These are phyloP conservation scores for Brasilioporus rufonigricans DNA, from an alignment of 768 basidiomycete genomes.

Conservation along the genomic window DNA sequence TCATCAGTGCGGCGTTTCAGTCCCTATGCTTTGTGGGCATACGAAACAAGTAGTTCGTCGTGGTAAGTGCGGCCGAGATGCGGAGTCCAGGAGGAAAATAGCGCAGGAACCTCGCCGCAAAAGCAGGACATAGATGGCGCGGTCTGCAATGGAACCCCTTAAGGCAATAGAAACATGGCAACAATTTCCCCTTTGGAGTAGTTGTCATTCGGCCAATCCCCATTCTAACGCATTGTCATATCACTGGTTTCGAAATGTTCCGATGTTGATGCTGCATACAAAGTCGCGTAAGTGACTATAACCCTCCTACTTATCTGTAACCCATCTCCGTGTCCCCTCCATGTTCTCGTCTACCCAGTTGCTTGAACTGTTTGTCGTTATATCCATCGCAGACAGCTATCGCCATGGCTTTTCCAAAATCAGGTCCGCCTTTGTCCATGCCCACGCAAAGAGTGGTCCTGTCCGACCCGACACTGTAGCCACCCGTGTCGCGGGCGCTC, in stretches of 20 bases:
- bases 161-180: not conserved
- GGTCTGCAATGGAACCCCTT: too few species aligned
- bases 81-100: too few species aligned
- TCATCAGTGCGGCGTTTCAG: too few species aligned
- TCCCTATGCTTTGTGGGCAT: not conserved
- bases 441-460: constrained; percentile 4
- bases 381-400: not conserved
- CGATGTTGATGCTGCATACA: not conserved
- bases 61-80: not conserved
- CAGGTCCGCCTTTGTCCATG: not conserved
- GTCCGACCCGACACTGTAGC: constrained; percentile 5
- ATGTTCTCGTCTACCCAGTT: constrained; percentile 5
- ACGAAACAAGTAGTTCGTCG: not conserved
- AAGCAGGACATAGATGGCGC: too few species aligned
- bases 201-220: not conserved
- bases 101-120: too few species aligned
- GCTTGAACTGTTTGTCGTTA: constrained; percentile 2
- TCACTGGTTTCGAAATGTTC: not conserved
- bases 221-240: not conserved
- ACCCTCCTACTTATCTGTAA: not conserved
- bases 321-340: not conserved
- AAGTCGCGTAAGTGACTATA: not conserved
- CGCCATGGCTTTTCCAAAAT: not conserved
- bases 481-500: not conserved
- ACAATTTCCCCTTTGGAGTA: not conserved